Evolutionary conservation across 805 yeast species (phyloP), one percentile per base, ranked within the genome.

Genomic region (Cyberlindnera sargentensis): DNA sequence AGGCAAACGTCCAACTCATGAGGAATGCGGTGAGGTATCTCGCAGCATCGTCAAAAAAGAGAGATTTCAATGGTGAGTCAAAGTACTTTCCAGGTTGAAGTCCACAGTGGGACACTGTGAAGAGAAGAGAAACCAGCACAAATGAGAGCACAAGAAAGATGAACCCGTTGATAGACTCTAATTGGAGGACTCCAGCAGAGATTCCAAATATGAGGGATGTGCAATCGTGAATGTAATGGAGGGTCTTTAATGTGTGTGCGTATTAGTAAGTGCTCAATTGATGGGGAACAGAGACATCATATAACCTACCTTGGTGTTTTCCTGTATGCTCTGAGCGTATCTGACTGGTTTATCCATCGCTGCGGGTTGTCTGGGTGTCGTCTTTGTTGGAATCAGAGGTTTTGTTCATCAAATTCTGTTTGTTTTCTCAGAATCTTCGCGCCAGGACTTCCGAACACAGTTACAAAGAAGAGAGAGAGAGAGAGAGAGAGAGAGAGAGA

Each of bases 1-100:
- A 57, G 15, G 51, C 48, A 33, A 57, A 41, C 11, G 60, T 56
- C 61, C 57, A 53, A 31, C 44, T 46, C 48, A 49, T 56, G 29
- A 57, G 33, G 40, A 46, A 56, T 2, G 56, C 57, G 3, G 55
- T 45, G 8, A 53, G 28, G 29, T 47, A 31, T 37, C 58, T 49
- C 3, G 47, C 40, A 8, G 55, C 35, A 28, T 47, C 42, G 36
- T 45, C 51, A 7, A 50, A 11, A n/a, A 43, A 36, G 3, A 57
- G 31, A 5, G 38, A 46, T 23, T 45, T 46, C 24, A 44, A 0
- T 0, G 60, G 58, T 4, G 42, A 26, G 20, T 53, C 45, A 29
- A 37, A 55, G 38, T 45, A 56, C 26, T 34, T 35, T 1, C 39
- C 23, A 0, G 55, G 53, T 8, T 41, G 28, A 2, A 9, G 5